Conservation (phyloP, 371 early-diverging fungal genomes). For the Syncephalastrum contaminatum region DNA sequence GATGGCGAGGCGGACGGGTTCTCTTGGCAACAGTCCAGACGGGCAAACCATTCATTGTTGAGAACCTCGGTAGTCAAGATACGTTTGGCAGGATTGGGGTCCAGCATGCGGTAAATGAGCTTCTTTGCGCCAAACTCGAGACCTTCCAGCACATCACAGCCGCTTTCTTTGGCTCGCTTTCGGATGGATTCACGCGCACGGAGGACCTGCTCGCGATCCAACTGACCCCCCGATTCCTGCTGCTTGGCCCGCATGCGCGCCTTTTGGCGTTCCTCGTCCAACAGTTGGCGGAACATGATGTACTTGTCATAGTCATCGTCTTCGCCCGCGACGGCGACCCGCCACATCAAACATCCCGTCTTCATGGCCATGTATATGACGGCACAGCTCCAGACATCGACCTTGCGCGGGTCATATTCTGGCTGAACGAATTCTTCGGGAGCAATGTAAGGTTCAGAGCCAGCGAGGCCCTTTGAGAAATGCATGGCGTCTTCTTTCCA, state of each 20-base stretch:
- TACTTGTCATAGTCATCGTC: constrained; percentile 38
- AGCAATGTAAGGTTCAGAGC: constrained; percentile 57
- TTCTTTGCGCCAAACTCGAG: constrained; percentile 43
- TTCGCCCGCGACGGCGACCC: constrained; percentile 36
- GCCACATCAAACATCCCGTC: constrained; percentile 44
- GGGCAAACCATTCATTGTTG: constrained; percentile 53
- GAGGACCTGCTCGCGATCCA: constrained; percentile 13
- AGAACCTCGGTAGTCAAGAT: constrained; percentile 48
- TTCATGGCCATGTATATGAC: constrained; percentile 47
- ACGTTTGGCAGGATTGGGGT: constrained; percentile 60
- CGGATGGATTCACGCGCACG: constrained; percentile 39
- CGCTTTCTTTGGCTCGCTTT: constrained; percentile 29
- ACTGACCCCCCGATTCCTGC: constrained; percentile 16
- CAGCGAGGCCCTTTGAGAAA: constrained; percentile 32
- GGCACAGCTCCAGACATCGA: constrained; percentile 55
- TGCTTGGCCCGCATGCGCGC: constrained; percentile 11
- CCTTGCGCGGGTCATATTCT: constrained; percentile 43
- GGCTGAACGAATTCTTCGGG: constrained; percentile 45
- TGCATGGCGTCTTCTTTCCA: constrained; percentile 6
- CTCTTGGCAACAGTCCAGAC: no score
- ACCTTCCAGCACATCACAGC: constrained; percentile 40
- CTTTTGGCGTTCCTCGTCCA: constrained; percentile 38
- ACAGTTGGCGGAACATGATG: constrained; percentile 30
- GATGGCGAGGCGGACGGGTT: no score
- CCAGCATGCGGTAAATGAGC: constrained; percentile 58